Percentiles rank a stretch among this genome's conserved stretches.
These are phyloP conservation scores for Paraphoma chrysanthemicola DNA, from an alignment of 2,329 filamentous ascomycete species.

Conservation along the genomic window DNA sequence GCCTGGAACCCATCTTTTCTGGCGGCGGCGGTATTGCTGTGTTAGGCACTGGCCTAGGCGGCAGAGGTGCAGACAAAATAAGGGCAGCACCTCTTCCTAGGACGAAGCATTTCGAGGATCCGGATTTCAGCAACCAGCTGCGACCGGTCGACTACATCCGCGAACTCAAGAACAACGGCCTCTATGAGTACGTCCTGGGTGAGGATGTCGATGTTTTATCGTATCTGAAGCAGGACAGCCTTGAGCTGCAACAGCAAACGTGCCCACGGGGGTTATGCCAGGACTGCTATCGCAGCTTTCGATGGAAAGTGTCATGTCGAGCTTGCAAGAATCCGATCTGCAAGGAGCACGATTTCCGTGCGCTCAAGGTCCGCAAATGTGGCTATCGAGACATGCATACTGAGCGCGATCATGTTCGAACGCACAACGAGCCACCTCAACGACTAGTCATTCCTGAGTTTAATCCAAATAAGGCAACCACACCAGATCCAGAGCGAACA, in stretches of 20 bases:
- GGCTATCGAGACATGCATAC: slow-evolving; percentile 62
- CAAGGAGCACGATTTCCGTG: slow-evolving; percentile 66
- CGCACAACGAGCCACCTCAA: slow-evolving; percentile 40
- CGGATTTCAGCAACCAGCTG: slow-evolving; percentile 59
- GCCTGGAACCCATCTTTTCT: slow-evolving; percentile 65
- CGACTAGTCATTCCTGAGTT: slow-evolving; percentile 47
- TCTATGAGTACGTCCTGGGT: slow-evolving; percentile 52
- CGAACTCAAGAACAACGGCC: slow-evolving; percentile 48
- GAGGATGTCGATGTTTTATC: slow-evolving; percentile 49
- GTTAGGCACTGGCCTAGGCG: slow-evolving; percentile 54
- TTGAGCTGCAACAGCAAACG: slow-evolving; percentile 52
- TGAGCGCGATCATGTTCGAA: slow-evolving; percentile 53
- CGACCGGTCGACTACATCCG: slow-evolving; percentile 54
- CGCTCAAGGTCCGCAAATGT: slow-evolving; percentile 63
- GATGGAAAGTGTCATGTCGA: slow-evolving; percentile 67
- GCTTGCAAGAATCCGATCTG: slow-evolving; percentile 64
- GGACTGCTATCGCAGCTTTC: slow-evolving; percentile 64
- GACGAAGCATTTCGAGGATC: slow-evolving; percentile 62
- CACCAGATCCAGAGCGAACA: slow-evolving; percentile 32
- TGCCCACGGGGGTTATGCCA: slow-evolving; percentile 65
- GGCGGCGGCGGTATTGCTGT: slow-evolving; percentile 66
- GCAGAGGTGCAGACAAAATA: slow-evolving; percentile 62
- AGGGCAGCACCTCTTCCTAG: slow-evolving; percentile 64
- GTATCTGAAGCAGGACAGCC: slow-evolving; percentile 49
- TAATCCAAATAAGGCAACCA: slow-evolving; percentile 36